Percentiles rank a stretch among this genome's conserved stretches.
These are phyloP conservation scores for Phytophthora sansomeana DNA, from an alignment of 352 stramenopile genomes.

Conservation along the genomic window DNA sequence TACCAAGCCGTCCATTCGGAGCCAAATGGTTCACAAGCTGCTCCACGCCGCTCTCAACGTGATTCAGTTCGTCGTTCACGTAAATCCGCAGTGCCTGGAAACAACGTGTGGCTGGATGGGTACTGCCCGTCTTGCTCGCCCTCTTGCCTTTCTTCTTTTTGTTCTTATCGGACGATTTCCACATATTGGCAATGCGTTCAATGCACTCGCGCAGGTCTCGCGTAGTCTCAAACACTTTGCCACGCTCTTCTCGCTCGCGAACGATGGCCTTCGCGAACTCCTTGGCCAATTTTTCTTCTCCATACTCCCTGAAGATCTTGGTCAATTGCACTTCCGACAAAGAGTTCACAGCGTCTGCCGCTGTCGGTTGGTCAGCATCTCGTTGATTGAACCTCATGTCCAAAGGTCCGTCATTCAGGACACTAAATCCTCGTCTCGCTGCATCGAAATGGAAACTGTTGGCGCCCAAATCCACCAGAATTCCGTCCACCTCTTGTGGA, in stretches of 20 bases:
- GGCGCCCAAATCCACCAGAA: slow-evolving; percentile 81
- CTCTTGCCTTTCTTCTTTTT: slow-evolving; percentile 35
- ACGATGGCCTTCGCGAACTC: slow-evolving; percentile 86
- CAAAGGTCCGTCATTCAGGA: slow-evolving; percentile 73
- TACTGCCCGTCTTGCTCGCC: slow-evolving; percentile 32
- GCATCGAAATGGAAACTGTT: slow-evolving; percentile 89
- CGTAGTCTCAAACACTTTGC: slow-evolving; percentile 66
- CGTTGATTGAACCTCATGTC: slow-evolving; percentile 86
- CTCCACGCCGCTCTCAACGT: slow-evolving; percentile 67
- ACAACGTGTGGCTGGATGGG: slow-evolving; percentile 78
- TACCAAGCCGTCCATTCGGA: slow-evolving; percentile 66
- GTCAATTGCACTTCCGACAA: slow-evolving; percentile 81
- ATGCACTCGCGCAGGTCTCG: slow-evolving; percentile 75
- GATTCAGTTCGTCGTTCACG: slow-evolving; percentile 83
- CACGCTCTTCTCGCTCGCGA: slow-evolving; percentile 60
- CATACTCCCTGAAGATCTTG: slow-evolving; percentile 73
- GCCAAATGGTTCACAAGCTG: slow-evolving; percentile 63
- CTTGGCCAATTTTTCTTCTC: slow-evolving; percentile 81
- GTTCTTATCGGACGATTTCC: slow-evolving; percentile 38
- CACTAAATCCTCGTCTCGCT: slow-evolving; percentile 74
- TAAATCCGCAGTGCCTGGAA: slow-evolving; percentile 86
- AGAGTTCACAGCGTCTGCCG: slow-evolving; percentile 73
- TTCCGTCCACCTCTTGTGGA: slow-evolving; percentile 61
- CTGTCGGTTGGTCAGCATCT: slow-evolving; percentile 36
- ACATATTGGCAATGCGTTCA: slow-evolving; percentile 79